Evolutionary conservation across 1,284 basidiomycete species (phyloP), one percentile per base, ranked within the genome.

Genomic region (Apiotrichum laibachii): DNA sequence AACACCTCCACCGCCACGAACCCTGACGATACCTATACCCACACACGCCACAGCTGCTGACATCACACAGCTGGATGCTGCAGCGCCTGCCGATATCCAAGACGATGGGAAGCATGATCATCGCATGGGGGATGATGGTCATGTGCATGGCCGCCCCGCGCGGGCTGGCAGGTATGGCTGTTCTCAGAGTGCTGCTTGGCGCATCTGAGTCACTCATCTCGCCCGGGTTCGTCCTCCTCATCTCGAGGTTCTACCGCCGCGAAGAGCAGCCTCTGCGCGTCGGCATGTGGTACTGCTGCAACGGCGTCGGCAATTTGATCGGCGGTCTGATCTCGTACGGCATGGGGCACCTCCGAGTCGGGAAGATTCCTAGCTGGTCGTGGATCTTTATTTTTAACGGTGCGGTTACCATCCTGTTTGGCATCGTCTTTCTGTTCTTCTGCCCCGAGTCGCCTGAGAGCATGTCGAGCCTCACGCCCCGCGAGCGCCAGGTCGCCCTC

Each of bases 151-250:
- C 72, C 13, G 67, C 70, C 3, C 73, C 73, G n/a, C 64, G 66
- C 6, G 60, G 50, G 6, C 77, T 76, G 50, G 62, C 55, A 1
- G 71, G 72, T 13, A 66, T 77, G 34, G 71, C 72, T 18, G 71
- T 67, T 2, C 56, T 73, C 11, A 63, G 76, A 1, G 69, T 71
- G 13, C 65, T 77, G 33, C 64, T 77, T 5, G 76, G 77, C 33
- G 67, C 64, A 12, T 52, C 70, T 16, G 77, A 78, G 59, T 65
- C 71, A 0, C 64, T 73, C 8, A 68, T 78, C 48, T 75, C 75
- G 3, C 77, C 77, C 5, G 76, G 72, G 1, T 78, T 78, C 48
- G 51, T 74, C 9, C 59, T 77, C 18, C 64, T 78, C 53, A 69
- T 73, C 15, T 67, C 67, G 16, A 65, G 71, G 12, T 78, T 73